phyloP scores from a whole-genome alignment of 2,329 filamentous ascomycete genomes.

The Colletotrichum neosansevieriae region DNA sequence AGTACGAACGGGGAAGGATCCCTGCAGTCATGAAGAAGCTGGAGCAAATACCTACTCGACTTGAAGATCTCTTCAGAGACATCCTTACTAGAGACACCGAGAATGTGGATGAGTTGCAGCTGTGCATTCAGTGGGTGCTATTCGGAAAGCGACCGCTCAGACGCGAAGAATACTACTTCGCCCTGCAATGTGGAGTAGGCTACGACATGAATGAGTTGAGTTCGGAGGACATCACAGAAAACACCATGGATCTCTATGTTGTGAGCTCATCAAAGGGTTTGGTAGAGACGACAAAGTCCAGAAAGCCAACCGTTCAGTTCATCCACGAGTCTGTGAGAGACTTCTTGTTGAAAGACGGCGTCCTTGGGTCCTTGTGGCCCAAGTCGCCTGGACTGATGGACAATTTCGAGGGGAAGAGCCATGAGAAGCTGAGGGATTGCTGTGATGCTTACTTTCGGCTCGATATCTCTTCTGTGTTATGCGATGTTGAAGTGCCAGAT shows the following conservation, averaged over 20 bases:
- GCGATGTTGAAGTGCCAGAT: no score
- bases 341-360: no score
- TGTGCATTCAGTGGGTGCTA: conserved; percentile 64
- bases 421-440: no score
- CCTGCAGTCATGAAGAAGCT: conserved; percentile 40
- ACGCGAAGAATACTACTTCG: conserved; percentile 53
- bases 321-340: no score
- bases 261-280: conserved; percentile 60
- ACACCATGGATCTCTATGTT: conserved; percentile 44
- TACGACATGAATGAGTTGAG: no score
- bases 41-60: conserved; percentile 47
- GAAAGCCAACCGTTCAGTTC: conserved; percentile 39
- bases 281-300: conserved; percentile 52
- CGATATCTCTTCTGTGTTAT: no score
- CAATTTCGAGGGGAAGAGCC: no score
- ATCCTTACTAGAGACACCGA: conserved; percentile 60
- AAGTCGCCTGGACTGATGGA: no score
- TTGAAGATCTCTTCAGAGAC: conserved; percentile 60
- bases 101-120: conserved; percentile 52
- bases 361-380: no score
- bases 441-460: no score
- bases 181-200: conserved; percentile 50
- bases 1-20: conserved; percentile 44
- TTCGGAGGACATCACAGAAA: no score
- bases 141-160: conserved; percentile 57